A percentile compares a stretch with the other conserved stretches of the same genome.
Evolutionary conservation across 179 eudicot genomes (phyloP).

Genomic region (Silene noctiflora): DNA sequence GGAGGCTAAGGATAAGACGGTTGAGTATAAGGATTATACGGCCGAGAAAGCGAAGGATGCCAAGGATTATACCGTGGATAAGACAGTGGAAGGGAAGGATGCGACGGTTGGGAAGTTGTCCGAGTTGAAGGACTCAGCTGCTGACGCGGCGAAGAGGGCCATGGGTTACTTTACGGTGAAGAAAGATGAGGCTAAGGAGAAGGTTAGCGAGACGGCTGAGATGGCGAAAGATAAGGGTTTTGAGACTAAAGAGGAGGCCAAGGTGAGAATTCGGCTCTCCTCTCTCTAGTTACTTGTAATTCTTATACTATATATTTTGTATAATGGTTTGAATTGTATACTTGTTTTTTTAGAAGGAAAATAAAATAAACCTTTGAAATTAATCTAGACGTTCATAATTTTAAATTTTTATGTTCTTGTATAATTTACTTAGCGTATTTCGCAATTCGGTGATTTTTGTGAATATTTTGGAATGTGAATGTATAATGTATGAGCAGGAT

Average conservation of each 20-base stretch:
- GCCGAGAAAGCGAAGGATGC: neutral
- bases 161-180: slow-evolving; percentile 54
- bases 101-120: slow-evolving; percentile 44
- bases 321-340: too few relatives aligned
- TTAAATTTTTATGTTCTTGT: too few relatives aligned
- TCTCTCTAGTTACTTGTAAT: slow-evolving; percentile 11
- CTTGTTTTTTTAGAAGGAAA: too few relatives aligned
- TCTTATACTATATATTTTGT: neutral
- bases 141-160: slow-evolving; percentile 58
- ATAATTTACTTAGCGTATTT: too few relatives aligned
- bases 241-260: slow-evolving; percentile 39
- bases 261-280: slow-evolving; percentile 46
- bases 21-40: slow-evolving; percentile 23
- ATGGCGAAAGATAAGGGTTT: slow-evolving; percentile 23
- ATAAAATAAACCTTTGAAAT: too few relatives aligned
- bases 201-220: slow-evolving; percentile 40
- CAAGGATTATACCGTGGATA: slow-evolving; percentile 26
- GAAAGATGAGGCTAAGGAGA: slow-evolving; percentile 61
- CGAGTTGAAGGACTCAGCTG: slow-evolving; percentile 66
- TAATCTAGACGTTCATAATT: too few relatives aligned
- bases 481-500: slow-evolving; percentile 26
- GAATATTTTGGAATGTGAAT: neutral
- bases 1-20: neutral
- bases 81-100: slow-evolving; percentile 47
- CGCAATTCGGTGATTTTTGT: too few relatives aligned